Evolutionary conservation across 2,329 filamentous ascomycete species (phyloP).

Genomic region (Falciphora oryzae): DNA sequence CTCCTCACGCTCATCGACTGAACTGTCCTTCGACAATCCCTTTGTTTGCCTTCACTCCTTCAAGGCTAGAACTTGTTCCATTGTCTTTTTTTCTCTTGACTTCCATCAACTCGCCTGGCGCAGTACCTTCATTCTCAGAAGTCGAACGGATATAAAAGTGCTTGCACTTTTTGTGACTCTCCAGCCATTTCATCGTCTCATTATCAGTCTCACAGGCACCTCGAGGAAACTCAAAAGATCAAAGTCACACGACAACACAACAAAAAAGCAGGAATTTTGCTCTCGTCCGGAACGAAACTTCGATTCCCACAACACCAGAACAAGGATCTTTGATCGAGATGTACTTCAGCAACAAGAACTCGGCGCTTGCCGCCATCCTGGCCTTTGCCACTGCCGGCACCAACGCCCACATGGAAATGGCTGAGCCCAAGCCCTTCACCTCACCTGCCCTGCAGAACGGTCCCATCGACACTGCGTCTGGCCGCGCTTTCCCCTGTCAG

Average conservation of each 20-base stretch:
- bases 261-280: slow-evolving; percentile 18
- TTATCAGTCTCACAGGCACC: slow-evolving; percentile 6
- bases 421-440: slow-evolving; percentile 58
- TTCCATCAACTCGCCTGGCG: slow-evolving; percentile 32
- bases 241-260: slow-evolving; percentile 11
- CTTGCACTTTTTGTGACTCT: slow-evolving; percentile 15
- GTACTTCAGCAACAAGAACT: slow-evolving; percentile 40
- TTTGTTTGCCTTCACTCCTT: slow-evolving; percentile 24
- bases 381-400: slow-evolving; percentile 50
- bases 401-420: slow-evolving; percentile 73
- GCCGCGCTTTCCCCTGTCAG: slow-evolving; percentile 81
- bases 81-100: slow-evolving; percentile 21
- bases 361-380: slow-evolving; percentile 36
- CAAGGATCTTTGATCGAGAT: slow-evolving; percentile 39
- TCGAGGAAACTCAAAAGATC: background rate
- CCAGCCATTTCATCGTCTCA: slow-evolving; percentile 6
- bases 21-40: slow-evolving; percentile 1
- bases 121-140: slow-evolving; percentile 32
- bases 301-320: slow-evolving; percentile 23
- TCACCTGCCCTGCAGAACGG: slow-evolving; percentile 42
- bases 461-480: slow-evolving; percentile 51
- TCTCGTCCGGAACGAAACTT: slow-evolving; percentile 37
- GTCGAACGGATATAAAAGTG: slow-evolving; percentile 19
- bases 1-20: slow-evolving; percentile 5
- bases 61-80: slow-evolving; percentile 29